A percentile compares a stretch with the other conserved stretches of the same genome.
These are phyloP conservation scores for Priceomyces carsonii DNA, from an alignment of 805 yeast species.

Conservation along the genomic window DNA sequence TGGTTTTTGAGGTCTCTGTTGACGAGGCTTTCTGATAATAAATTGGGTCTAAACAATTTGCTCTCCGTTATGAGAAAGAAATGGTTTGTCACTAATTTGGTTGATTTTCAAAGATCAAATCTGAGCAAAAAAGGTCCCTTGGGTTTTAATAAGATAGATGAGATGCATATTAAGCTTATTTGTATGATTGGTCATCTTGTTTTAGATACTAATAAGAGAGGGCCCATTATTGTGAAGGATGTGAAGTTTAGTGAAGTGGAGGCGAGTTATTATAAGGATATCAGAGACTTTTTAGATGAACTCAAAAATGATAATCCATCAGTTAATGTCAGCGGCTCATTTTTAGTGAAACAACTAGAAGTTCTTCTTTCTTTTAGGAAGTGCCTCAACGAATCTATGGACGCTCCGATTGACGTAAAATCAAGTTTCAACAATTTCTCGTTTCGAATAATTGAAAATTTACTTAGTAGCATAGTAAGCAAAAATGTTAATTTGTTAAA, in stretches of 20 bases:
- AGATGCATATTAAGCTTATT: constrained; percentile 26
- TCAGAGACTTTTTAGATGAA: constrained; percentile 8
- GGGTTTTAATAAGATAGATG: constrained; percentile 11
- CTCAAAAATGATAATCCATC: no score
- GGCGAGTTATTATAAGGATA: constrained; percentile 20
- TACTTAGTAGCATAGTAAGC: constrained; percentile 13
- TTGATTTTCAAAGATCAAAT: constrained; percentile 16
- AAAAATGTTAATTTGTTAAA: neutral
- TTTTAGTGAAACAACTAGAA: constrained; percentile 23
- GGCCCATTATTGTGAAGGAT: constrained; percentile 21
- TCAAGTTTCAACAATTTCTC: constrained; percentile 15
- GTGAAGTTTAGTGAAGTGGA: constrained; percentile 24
- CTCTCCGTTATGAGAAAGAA: constrained; percentile 36
- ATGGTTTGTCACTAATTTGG: constrained; percentile 28
- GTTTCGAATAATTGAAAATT: constrained; percentile 21
- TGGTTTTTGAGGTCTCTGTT: constrained; percentile 58
- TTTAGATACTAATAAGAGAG: constrained; percentile 23
- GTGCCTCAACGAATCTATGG: constrained; percentile 11
- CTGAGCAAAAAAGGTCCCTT: constrained; percentile 14
- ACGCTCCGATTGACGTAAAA: constrained; percentile 9
- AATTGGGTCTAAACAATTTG: constrained; percentile 50
- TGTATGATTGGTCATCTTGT: constrained; percentile 45
- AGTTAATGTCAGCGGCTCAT: neutral
- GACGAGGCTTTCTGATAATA: constrained; percentile 49
- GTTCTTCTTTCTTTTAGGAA: constrained; percentile 23